Evolutionary conservation across 2,329 filamentous ascomycete genomes (phyloP), one percentile per base, ranked within the genome.

Genomic region (Xylariaceae sp.): DNA sequence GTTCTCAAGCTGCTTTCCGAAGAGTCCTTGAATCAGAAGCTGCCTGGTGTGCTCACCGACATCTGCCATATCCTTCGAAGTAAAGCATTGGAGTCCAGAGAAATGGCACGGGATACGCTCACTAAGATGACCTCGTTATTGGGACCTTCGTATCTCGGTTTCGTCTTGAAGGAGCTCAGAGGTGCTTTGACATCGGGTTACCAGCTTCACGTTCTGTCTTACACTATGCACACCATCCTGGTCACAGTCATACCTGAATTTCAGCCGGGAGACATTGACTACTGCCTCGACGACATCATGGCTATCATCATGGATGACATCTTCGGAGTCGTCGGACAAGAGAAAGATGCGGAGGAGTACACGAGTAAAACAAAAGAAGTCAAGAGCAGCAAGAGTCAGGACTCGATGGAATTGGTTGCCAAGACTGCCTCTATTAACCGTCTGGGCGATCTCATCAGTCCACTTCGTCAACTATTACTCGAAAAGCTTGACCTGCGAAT

Each of bases 271-370:
- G 91, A 93, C 66, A 78, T 99, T 35, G 91, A 99, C 70, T 92
- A 97, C 71, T 96, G 92, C 69, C 78, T 97, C 7, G 77, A 83
- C 2, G 82, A 88, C 9, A 86, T 97, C 49, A 86, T 95, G 51
- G 82, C 85, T 1, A 85, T 99, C 49, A 88, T 97, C 64, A 94
- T 99, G 90, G 94, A 99, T 69, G 95, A 99, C 71, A 94, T 95
- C 10, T 99, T 99, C 70, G 95, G 95, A 35, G 85, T 86, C 4
- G 88, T 89, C 39, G 94, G 94, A 1, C 89, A 96, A 75, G 93
- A 99, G 71, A 99, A 99, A 74, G 94, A 99, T 68, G 93, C 93
- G 0, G 92, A 97, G 67, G 94, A 92, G 56, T 99, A 99, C 72
- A 88, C 88, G 58, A 96, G 87, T 72, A 89, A 93, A 74, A 97